Evolutionary conservation across 2,329 filamentous ascomycete species (phyloP), one percentile per base, ranked within the genome.

Genomic region (Fusarium drepaniforme): DNA sequence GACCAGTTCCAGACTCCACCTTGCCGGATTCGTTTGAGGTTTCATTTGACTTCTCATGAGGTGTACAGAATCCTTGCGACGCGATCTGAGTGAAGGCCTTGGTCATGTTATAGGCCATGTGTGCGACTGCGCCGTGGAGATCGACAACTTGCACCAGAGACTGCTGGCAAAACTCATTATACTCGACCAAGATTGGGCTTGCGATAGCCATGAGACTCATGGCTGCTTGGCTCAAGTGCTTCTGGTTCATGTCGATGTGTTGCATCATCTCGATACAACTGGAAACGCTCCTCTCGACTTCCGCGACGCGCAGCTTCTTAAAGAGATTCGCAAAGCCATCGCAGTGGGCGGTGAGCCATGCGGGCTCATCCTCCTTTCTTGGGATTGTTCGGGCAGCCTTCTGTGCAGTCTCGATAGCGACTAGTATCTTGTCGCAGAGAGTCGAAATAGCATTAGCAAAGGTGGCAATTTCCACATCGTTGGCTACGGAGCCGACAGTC

Each of bases 1-100:
- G 91, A 38, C 97, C 97, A 13, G 96, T 98, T 18, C 97, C 97
- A 42, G 91, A 92, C 83, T 99, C 96, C 35, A 98, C 87, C 77
- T 97, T 93, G 15, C 96, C 94, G 28, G 90, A 89, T 69, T 94
- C 90, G 23, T 90, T 91, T 61, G 91, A 88, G 67, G 92, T 90
- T 59, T 92, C 90, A 46, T 94, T 90, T 1, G 91, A 91, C 77
- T 95, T 93, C 78, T 98, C 96, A 25, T 93, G 89, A 1, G 97
- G 97, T 23, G 92, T 94, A 81, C 97, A 99, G 86, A 98, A 98
- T 3, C 97, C 97, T 81, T 97, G 92, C 1, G 91, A 89, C 2
- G 94, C 92, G 60, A 99, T 90, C 68, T 95, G 92, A 2, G 90
- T 90, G 81, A 98, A 98, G 0, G 92, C 90, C 60, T 92, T 94